Evolutionary conservation across 108 stramenopile species (phyloP).

Genomic region (Skeletonema grethae): DNA sequence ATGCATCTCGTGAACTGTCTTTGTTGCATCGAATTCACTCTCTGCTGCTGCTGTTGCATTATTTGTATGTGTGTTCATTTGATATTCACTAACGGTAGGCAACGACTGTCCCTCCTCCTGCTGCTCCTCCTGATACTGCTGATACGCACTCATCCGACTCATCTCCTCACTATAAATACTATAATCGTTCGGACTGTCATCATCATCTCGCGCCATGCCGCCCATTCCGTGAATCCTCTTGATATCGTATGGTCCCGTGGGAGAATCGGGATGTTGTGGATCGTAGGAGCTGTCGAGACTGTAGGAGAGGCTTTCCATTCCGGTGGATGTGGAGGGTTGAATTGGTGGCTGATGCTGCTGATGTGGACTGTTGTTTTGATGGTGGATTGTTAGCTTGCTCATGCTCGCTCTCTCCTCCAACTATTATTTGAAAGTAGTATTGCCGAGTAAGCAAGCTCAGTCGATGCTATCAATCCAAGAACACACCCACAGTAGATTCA

Average conservation of each 20-base stretch:
- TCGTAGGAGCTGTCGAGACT: background rate
- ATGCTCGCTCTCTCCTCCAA: too few species aligned
- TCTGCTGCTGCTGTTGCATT: background rate
- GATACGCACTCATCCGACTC: background rate
- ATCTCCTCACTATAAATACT: background rate
- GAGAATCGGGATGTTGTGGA: background rate
- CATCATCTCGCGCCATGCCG: background rate
- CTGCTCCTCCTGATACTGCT: background rate
- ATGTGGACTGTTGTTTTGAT: background rate
- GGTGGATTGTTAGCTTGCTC: background rate
- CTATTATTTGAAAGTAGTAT: too few species aligned
- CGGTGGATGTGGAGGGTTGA: background rate
- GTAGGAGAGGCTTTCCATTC: constrained; percentile 1
- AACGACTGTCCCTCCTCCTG: background rate
- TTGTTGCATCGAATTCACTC: constrained; percentile 57
- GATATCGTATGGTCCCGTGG: background rate
- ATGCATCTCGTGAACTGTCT: constrained; percentile 77
- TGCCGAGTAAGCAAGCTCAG: too few species aligned
- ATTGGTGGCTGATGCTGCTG: background rate
- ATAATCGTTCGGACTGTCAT: background rate
- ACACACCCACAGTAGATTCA: too few species aligned
- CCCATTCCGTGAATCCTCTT: background rate
- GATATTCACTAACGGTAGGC: background rate
- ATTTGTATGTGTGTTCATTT: background rate
- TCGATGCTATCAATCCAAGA: too few species aligned